phyloP scores from a whole-genome alignment of 768 basidiomycete species.

The Leccinum truebloodii region DNA sequence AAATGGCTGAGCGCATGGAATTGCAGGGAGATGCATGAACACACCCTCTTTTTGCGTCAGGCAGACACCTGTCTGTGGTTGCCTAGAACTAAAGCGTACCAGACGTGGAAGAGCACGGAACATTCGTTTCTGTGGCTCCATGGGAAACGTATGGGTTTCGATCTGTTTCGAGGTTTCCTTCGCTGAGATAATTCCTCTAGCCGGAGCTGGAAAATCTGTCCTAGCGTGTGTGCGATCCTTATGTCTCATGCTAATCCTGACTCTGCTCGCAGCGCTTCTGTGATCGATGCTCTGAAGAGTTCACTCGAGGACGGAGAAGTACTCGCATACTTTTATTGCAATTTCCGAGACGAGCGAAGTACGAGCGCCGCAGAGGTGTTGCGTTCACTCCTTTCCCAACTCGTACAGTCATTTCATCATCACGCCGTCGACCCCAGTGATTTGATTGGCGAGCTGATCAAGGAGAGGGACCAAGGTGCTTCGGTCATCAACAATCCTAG shows the following conservation, averaged over 20 bases:
- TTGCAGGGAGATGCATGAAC: slow-evolving; percentile 1
- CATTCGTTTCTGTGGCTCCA: slow-evolving; percentile 13
- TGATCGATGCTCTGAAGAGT: slow-evolving; percentile 11
- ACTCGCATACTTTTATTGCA: slow-evolving; percentile 21
- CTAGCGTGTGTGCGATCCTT: slow-evolving; percentile 4
- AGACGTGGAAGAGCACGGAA: slow-evolving; percentile 2
- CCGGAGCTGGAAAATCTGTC: slow-evolving; percentile 19
- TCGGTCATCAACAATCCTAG: not conserved
- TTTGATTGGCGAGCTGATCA: slow-evolving; percentile 3
- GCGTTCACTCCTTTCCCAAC: slow-evolving; percentile 19
- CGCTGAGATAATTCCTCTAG: not conserved
- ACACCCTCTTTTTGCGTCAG: not conserved
- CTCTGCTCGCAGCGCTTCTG: slow-evolving; percentile 5
- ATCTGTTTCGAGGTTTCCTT: not conserved
- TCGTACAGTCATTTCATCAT: not conserved
- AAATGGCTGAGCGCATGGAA: slow-evolving; percentile 8
- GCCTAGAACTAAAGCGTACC: not conserved
- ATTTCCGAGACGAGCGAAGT: slow-evolving; percentile 17
- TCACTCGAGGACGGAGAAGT: not conserved
- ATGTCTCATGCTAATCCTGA: not conserved
- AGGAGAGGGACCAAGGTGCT: not conserved
- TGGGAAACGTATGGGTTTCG: slow-evolving; percentile 14
- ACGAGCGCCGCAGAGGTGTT: slow-evolving; percentile 13
- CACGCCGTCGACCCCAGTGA: not conserved
- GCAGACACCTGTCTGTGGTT: slow-evolving; percentile 17